phyloP scores from a whole-genome alignment of 2,329 filamentous ascomycete genomes.

The Juglanconis sp. region DNA sequence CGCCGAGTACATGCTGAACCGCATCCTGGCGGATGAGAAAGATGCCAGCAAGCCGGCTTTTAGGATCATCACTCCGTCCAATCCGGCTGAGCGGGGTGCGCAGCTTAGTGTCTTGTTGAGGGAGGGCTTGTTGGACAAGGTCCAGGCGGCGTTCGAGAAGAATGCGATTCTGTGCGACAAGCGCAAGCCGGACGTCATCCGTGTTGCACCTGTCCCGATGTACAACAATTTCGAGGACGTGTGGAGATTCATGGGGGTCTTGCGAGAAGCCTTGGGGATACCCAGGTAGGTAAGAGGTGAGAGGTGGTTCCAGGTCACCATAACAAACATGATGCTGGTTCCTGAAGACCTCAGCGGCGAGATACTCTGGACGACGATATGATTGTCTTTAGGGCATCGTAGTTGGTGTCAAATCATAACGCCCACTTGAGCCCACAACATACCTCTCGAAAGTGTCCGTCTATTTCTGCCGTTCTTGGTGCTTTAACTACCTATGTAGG shows the following conservation, averaged over 20 bases:
- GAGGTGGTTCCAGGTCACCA: too few relatives aligned
- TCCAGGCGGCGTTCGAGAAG: slow-evolving; percentile 61
- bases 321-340: too few relatives aligned
- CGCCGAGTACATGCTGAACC: slow-evolving; percentile 63
- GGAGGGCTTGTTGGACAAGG: slow-evolving; percentile 66
- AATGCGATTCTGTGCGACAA: slow-evolving; percentile 77
- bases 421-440: too few relatives aligned
- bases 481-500: too few relatives aligned
- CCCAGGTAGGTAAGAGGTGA: not conserved
- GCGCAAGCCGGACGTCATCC: slow-evolving; percentile 79
- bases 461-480: too few relatives aligned
- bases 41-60: slow-evolving; percentile 41
- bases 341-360: too few relatives aligned
- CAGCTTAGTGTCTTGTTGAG: slow-evolving; percentile 73
- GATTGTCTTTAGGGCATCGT: too few relatives aligned
- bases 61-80: slow-evolving; percentile 65
- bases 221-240: slow-evolving; percentile 81
- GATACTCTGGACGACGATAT: too few relatives aligned
- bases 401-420: too few relatives aligned
- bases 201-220: slow-evolving; percentile 78
- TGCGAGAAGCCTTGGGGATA: slow-evolving; percentile 28
- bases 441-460: too few relatives aligned
- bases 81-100: slow-evolving; percentile 67
- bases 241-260: slow-evolving; percentile 43
- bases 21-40: slow-evolving; percentile 33